Evolutionary conservation across 768 basidiomycete species (phyloP).

Genomic region (Amanita phalloides): DNA sequence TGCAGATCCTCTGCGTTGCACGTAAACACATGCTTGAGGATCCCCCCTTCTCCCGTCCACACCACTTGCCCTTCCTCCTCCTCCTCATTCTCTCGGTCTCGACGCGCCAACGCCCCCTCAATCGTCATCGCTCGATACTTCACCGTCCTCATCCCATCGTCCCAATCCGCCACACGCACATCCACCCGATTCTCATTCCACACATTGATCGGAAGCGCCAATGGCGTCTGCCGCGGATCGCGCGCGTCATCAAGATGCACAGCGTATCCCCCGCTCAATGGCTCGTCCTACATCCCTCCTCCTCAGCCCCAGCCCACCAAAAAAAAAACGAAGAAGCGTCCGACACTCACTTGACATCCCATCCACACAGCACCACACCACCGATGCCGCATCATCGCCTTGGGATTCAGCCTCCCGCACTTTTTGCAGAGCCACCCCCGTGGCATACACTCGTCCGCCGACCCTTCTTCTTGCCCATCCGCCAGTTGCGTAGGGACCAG

Average conservation of each 20-base stretch:
- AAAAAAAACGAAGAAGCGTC: background rate
- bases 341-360: conserved; percentile 1
- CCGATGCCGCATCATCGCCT: conserved; percentile 6
- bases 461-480: conserved; percentile 4
- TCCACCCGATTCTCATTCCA: background rate
- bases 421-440: conserved; percentile 4
- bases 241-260: background rate
- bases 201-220: conserved; percentile 1
- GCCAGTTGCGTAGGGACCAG: conserved; percentile 1
- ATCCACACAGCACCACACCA: background rate
- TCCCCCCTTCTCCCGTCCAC: background rate
- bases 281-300: background rate
- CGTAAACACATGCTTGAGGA: conserved; percentile 6
- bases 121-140: background rate
- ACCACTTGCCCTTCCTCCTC: background rate
- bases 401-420: conserved; percentile 6
- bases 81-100: background rate
- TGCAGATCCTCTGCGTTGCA: conserved; percentile 3
- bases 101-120: background rate
- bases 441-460: conserved; percentile 2
- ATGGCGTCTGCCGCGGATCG: background rate
- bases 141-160: conserved; percentile 7
- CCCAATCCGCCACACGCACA: conserved; percentile 4
- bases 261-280: background rate
- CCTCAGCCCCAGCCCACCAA: background rate